phyloP scores from a whole-genome alignment of 2,329 filamentous ascomycete species.

The Xenoacremonium recifei region DNA sequence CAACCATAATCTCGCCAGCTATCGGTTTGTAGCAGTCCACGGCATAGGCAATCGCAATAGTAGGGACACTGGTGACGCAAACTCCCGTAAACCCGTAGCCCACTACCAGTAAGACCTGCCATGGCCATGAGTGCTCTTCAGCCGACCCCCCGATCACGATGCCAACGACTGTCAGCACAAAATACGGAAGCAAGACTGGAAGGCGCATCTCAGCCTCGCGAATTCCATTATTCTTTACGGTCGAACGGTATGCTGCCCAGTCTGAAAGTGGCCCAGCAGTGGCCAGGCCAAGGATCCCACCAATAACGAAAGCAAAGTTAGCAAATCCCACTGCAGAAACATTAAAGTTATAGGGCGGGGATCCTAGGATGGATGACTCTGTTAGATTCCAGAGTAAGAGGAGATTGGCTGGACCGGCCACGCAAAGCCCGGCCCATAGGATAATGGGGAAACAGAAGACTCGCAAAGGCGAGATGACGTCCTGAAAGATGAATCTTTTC shows the following conservation, averaged over 20 bases:
- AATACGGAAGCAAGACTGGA: not conserved
- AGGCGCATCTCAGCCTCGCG: constrained; percentile 49
- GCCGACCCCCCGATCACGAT: not conserved
- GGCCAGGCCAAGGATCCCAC: constrained; percentile 39
- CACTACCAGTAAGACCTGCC: not conserved
- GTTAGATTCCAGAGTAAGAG: constrained; percentile 8
- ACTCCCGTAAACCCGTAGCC: not conserved
- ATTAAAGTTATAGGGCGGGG: constrained; percentile 11
- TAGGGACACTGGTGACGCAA: not conserved
- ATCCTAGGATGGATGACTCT: constrained; percentile 7
- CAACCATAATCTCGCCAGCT: not conserved
- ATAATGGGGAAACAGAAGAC: constrained; percentile 10
- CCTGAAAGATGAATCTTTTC: not conserved
- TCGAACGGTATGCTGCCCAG: constrained; percentile 38
- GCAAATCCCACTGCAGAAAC: constrained; percentile 36
- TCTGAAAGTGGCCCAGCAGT: constrained; percentile 44
- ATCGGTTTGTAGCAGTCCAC: not conserved
- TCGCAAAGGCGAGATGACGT: not conserved
- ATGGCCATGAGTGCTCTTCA: not conserved
- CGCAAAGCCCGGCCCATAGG: constrained; percentile 7
- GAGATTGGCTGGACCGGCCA: constrained; percentile 8
- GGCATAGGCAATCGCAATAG: not conserved
- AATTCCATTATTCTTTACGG: constrained; percentile 42
- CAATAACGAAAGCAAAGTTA: constrained; percentile 45
- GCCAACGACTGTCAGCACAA: not conserved